Base-by-base conservation (phyloP, 2,329 filamentous ascomycete genomes). In the Bisporella sp. region DNA sequence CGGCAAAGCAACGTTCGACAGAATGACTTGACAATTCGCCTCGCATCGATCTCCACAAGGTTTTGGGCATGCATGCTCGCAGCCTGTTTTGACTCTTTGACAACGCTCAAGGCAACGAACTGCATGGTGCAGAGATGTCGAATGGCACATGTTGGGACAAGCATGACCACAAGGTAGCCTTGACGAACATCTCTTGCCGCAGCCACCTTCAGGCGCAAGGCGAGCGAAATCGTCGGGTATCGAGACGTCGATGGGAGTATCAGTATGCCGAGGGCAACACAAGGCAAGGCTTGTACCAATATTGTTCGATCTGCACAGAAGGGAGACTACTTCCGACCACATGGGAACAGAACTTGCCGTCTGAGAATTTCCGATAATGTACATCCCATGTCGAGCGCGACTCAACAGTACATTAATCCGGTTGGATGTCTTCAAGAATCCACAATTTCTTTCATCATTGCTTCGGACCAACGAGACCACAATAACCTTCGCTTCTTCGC, bases 301-400 rank as follows among this genome's bases (percentile, higher is more conserved):
- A 46, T 74, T 76, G 2, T 66, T 69, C n/a, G n/a, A n/a, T n/a
- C n/a, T n/a, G n/a, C n/a, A n/a, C n/a, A n/a, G n/a, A n/a, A n/a
- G n/a, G n/a, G n/a, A n/a, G n/a, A n/a, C n/a, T n/a, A n/a, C n/a
- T n/a, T n/a, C n/a, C n/a, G n/a, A n/a, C n/a, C n/a, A n/a, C n/a
- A n/a, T n/a, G n/a, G n/a, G n/a, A n/a, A n/a, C n/a, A n/a, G n/a
- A n/a, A n/a, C n/a, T n/a, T n/a, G n/a, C n/a, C n/a, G n/a, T n/a
- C n/a, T n/a, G n/a, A n/a, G n/a, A n/a, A n/a, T n/a, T n/a, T n/a
- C 85, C 84, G 21, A 89, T 79, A 32, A 89, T 70, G 59, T 84
- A 86, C 77, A 89, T 82, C 0, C 84, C 84, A 57, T 88, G 78
- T 55, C 79, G 70, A 0, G 84, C 84, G 6, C 85, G 77, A 45